phyloP scores from a whole-genome alignment of 1,284 basidiomycete genomes.

The Pterula multifida region DNA sequence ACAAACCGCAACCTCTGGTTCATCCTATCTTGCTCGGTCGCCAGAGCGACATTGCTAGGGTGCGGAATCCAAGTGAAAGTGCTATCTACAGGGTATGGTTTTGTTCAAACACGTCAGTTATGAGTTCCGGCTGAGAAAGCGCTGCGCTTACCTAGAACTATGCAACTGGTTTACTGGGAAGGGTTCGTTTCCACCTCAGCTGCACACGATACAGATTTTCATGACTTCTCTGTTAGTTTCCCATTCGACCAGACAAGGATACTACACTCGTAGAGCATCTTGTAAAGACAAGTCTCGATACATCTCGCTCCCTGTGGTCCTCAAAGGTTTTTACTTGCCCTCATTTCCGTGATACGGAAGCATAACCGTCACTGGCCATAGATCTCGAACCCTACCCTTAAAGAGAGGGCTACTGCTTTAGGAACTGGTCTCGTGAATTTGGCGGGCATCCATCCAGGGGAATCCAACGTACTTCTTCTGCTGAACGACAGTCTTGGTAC shows the following conservation, averaged over 20 bases:
- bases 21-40: conserved; percentile 74
- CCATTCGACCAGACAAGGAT: conserved; percentile 56
- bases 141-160: conserved; percentile 35
- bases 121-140: neutral
- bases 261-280: conserved; percentile 55
- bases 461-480: conserved; percentile 59
- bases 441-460: conserved; percentile 38
- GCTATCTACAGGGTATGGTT: conserved; percentile 57
- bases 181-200: conserved; percentile 31
- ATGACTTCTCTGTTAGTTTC: conserved; percentile 39
- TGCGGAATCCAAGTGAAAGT: conserved; percentile 62
- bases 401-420: conserved; percentile 53
- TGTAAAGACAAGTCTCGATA: conserved; percentile 51
- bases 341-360: no score
- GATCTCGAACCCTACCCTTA: conserved; percentile 58
- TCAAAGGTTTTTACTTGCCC: no score
- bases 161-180: conserved; percentile 64
- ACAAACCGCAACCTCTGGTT: conserved; percentile 67
- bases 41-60: conserved; percentile 73
- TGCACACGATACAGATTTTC: conserved; percentile 2
- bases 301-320: conserved; percentile 62
- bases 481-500: conserved; percentile 65
- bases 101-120: no score
- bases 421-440: conserved; percentile 54
- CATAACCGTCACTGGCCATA: no score